Base-by-base conservation (phyloP, 2,329 filamentous ascomycete species). In the Rutstroemia sp. region DNA sequence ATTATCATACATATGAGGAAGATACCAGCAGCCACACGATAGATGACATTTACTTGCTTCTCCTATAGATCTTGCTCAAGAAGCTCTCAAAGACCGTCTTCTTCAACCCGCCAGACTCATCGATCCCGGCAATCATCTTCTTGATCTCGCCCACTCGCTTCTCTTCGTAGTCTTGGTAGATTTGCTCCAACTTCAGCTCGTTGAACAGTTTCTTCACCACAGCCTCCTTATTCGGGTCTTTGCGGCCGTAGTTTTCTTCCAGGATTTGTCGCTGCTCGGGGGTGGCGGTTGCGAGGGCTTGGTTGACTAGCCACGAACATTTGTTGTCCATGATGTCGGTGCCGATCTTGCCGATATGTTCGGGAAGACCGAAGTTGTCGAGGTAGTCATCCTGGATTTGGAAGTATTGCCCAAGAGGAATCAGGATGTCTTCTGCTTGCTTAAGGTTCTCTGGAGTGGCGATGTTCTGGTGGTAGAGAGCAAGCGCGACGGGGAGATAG, bases 301-400 rank as follows among this genome's bases (percentile, higher is more conserved):
- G 87, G 81, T 99, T 99, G 74, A 99, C 82, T 58, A 99, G 78
- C 94, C 94, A 99, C 44, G 89, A 95, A 81, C 94, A 99, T 82
- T 99, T 99, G 83, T 99, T 99, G 77, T 99, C 94, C 80, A 92
- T 86, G 73, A 99, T 99, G 70, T 99, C 94, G 59, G 94, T 99
- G 64, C 94, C 94, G 63, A 97, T 96, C 83, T 99, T 99, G 73
- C 94, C 94, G 71, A 99, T 94, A 69, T 91, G 83, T 68, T 90
- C 84, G 41, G 94, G 91, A 66, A 92, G 86, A 66, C 92, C 94
- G 70, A 94, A 99, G 76, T 95, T 95, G 79, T 99, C 94, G 53
- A 99, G 88, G 77, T 94, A 99, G 78, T 99, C 94, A 73, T 99
- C 94, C 75, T 99, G 94, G 62, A 96, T 83, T 76, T 99, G 94